Evolutionary conservation across 805 yeast species (phyloP).

Genomic region (Lipomyces yamadae): DNA sequence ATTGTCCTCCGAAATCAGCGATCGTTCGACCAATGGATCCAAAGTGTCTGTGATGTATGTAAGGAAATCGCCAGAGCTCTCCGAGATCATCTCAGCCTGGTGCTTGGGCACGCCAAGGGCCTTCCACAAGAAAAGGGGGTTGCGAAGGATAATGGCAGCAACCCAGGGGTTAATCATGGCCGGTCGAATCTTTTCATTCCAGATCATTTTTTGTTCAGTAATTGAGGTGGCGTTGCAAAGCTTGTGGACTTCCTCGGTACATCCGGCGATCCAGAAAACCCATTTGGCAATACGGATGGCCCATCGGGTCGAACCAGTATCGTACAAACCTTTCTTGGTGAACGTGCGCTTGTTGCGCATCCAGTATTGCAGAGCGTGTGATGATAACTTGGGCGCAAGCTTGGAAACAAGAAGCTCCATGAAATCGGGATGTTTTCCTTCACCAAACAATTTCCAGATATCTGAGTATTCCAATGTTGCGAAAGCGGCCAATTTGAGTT

Average conservation of each 20-base stretch:
- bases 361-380: slow-evolving; percentile 85
- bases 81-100: slow-evolving; percentile 73
- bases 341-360: slow-evolving; percentile 67
- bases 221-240: slow-evolving; percentile 63
- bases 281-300: slow-evolving; percentile 71
- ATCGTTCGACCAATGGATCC: slow-evolving; percentile 71
- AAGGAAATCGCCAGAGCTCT: slow-evolving; percentile 56
- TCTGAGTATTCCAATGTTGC: slow-evolving; percentile 61
- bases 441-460: slow-evolving; percentile 77
- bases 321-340: slow-evolving; percentile 67
- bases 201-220: slow-evolving; percentile 65
- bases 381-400: slow-evolving; percentile 72
- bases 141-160: slow-evolving; percentile 71
- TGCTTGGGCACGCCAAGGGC: slow-evolving; percentile 88
- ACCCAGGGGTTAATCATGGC: slow-evolving; percentile 72
- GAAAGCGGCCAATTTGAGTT: slow-evolving; percentile 75
- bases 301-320: slow-evolving; percentile 88
- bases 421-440: slow-evolving; percentile 65
- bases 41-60: slow-evolving; percentile 76
- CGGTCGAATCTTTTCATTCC: slow-evolving; percentile 69
- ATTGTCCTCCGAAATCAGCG: slow-evolving; percentile 70
- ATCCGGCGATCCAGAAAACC: slow-evolving; percentile 62
- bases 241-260: slow-evolving; percentile 55
- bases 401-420: slow-evolving; percentile 57
- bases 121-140: slow-evolving; percentile 84